Base-by-base conservation (phyloP, 768 basidiomycete species). In the Trametopsis cervina region DNA sequence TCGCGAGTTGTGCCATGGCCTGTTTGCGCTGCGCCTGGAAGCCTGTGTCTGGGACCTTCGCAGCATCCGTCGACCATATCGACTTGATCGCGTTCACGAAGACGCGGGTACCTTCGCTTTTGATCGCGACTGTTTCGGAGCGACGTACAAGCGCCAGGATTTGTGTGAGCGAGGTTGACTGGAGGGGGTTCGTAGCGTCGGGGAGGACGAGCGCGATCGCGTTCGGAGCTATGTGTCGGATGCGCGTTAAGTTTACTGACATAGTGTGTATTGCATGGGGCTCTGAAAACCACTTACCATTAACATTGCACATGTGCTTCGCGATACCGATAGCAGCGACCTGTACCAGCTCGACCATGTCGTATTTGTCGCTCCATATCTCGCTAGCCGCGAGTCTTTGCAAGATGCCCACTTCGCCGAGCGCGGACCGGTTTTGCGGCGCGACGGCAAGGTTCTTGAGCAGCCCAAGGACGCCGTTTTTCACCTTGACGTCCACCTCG, bases 31-130 rank as follows among this genome's bases (percentile, higher is more conserved):
- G 76, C 55, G 69, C 67, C 50, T 77, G 73, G 54, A 68, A 74
- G 9, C 9, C 15, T 33, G 29, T 7, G 47, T 68, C 66, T 38
- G 69, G 69, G 36, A 60, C 57, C n/a, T 57, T 63, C 33, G 66
- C 55, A 18, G 68, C 58, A 47, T 79, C 77, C 56, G 60, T 71
- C 22, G 80, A 73, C 80, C 84, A 89, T 17, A 93, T 68, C 6
- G 87, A 81, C 62, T 85, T 85, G 55, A 92, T 74, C 18, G 85
- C 75, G 62, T 95, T 92, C 57, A 92, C 90, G 36, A 96, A 68
- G 2, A 94, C 80, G 17, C 95, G 82, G 15, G 91, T 85, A 24
- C 88, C 88, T 69, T 99, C 95, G 60, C 87, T 92, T 65, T 85
- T 86, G 27, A 94, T 72, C 1, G 89, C 80, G 2, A 88, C 68